Percentiles rank a stretch among this genome's conserved stretches.
phyloP scores from a whole-genome alignment of 139 green algal species.

The Pleodorina starrii region DNA sequence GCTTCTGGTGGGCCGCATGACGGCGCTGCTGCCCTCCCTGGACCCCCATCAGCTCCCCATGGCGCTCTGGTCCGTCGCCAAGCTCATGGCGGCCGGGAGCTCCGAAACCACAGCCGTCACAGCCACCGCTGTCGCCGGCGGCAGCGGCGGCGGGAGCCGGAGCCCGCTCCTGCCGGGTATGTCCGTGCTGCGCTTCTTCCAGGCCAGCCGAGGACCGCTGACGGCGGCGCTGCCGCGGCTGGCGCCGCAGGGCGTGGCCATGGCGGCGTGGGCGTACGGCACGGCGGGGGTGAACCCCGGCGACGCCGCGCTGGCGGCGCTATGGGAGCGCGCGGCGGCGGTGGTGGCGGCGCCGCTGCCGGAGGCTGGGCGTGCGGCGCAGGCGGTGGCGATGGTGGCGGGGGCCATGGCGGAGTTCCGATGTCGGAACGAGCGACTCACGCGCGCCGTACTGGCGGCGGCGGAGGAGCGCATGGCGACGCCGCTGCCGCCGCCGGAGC shows the following conservation, averaged over 20 bases:
- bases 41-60: constrained; percentile 5
- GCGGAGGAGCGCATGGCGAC: neutral
- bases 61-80: constrained; percentile 14
- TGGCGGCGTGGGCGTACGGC: constrained; percentile 26
- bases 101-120: neutral
- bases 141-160: neutral
- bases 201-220: neutral
- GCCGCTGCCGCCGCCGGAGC: neutral
- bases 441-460: neutral
- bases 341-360: neutral
- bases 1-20: neutral
- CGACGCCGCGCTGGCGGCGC: neutral
- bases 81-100: neutral
- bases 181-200: neutral
- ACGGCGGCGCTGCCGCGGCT: constrained; percentile 7
- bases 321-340: constrained; percentile 21
- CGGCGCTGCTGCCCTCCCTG: constrained; percentile 5
- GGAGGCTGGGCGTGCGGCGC: neutral
- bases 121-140: no score
- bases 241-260: neutral
- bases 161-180: neutral
- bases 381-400: constrained; percentile 32
- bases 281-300: neutral
- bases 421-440: constrained; percentile 3
- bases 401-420: constrained; percentile 32